A percentile compares a stretch with the other conserved stretches of the same genome.
These are phyloP conservation scores for Corylus heterophylla DNA, from an alignment of 306 rosid species.

Conservation along the genomic window DNA sequence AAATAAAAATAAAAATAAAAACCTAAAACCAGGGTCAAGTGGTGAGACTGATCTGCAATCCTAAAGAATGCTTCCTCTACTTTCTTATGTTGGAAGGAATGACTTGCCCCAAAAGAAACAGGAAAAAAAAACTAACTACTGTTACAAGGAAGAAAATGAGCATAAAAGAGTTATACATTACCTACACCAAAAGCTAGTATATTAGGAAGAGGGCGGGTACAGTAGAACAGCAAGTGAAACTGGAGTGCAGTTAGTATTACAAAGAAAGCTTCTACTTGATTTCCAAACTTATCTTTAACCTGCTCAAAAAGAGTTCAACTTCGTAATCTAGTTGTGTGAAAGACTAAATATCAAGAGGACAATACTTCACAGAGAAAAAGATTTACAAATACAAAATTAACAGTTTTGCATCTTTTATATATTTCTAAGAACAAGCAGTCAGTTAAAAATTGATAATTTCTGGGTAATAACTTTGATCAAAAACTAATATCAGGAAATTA, in stretches of 20 bases:
- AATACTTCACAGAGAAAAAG: neutral
- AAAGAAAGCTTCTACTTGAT: slow-evolving; percentile 87
- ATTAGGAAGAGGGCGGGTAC: slow-evolving; percentile 88
- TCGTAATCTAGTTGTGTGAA: neutral
- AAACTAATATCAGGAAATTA: neutral
- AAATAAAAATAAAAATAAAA: neutral
- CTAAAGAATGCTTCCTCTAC: too few species aligned
- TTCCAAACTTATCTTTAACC: slow-evolving; percentile 76
- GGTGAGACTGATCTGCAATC: too few species aligned
- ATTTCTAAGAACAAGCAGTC: neutral
- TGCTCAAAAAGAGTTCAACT: slow-evolving; percentile 32
- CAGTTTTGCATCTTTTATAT: neutral
- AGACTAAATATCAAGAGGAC: neutral
- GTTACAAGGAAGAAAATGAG: neutral
- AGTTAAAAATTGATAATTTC: neutral
- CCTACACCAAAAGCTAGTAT: slow-evolving; percentile 77
- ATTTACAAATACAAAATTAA: neutral
- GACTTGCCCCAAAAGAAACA: too few species aligned
- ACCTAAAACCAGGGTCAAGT: neutral
- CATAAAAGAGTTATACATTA: slow-evolving; percentile 28
- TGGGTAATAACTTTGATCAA: neutral
- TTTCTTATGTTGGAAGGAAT: too few species aligned
- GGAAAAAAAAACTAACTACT: neutral
- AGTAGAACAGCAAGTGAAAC: slow-evolving; percentile 87
- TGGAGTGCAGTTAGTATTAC: slow-evolving; percentile 72